Percentiles rank a stretch among this genome's conserved stretches.
Conservation (phyloP, 2,329 filamentous ascomycete species). For the Chalara sp. region DNA sequence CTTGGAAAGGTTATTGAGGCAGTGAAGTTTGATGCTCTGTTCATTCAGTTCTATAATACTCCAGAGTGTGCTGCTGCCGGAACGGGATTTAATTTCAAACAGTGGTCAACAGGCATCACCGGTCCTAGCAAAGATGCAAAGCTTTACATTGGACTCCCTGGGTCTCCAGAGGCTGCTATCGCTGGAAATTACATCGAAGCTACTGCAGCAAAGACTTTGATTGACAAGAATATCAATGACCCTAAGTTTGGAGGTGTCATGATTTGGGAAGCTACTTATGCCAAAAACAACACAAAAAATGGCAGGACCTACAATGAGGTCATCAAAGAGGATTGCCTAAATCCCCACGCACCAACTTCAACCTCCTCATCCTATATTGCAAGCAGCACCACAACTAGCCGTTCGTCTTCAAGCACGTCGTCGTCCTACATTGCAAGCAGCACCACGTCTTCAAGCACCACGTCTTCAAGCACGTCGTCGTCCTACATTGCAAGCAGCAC, state of each 20-base stretch:
- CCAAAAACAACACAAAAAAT: background rate
- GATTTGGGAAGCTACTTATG: slow-evolving; percentile 22
- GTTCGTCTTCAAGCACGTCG: background rate
- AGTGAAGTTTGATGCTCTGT: slow-evolving; percentile 25
- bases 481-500: background rate
- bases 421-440: background rate
- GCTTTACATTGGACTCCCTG: slow-evolving; percentile 25
- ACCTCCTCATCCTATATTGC: background rate
- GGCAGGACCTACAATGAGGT: background rate
- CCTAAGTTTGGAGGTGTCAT: slow-evolving; percentile 28
- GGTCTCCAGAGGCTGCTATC: slow-evolving; percentile 3
- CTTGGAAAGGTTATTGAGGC: slow-evolving; percentile 22
- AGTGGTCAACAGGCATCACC: slow-evolving; percentile 16
- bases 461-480: background rate
- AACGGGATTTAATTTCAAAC: slow-evolving; percentile 18
- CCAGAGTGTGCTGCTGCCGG: slow-evolving; percentile 17
- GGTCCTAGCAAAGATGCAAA: slow-evolving; percentile 20
- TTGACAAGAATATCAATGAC: slow-evolving; percentile 11
- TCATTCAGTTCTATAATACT: slow-evolving; percentile 28
- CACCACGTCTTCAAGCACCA: background rate
- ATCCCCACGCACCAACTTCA: background rate
- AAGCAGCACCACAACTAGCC: background rate
- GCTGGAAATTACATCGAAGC: slow-evolving; percentile 17
- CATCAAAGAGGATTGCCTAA: background rate
- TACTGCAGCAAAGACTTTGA: slow-evolving; percentile 17